phyloP scores from a whole-genome alignment of 2,329 filamentous ascomycete species.

The Fusarium torreyae region DNA sequence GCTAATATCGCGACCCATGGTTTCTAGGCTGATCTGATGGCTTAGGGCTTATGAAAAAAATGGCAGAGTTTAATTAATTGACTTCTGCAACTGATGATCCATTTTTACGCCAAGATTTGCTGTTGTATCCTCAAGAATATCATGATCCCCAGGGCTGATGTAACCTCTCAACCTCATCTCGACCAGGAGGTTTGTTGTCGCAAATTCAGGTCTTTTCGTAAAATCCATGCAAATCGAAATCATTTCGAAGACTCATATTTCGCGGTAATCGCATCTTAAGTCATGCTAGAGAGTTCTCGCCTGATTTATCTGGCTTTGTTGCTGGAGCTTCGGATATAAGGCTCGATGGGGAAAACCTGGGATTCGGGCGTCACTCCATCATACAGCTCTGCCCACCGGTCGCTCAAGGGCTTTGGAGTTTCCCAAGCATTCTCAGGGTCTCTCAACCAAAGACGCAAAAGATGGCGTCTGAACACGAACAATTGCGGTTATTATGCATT shows the following conservation, averaged over 20 bases:
- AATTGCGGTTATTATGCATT: constrained; percentile 26
- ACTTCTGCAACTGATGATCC: no score
- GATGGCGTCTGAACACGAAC: constrained; percentile 55
- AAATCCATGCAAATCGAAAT: background rate
- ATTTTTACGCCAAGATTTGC: no score
- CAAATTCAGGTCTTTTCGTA: no score
- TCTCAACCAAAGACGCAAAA: constrained; percentile 64
- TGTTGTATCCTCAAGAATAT: no score
- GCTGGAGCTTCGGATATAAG: constrained; percentile 35
- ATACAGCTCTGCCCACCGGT: constrained; percentile 35
- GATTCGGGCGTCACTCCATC: constrained; percentile 20
- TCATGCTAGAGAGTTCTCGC: background rate
- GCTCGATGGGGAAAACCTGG: constrained; percentile 30
- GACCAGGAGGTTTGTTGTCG: no score
- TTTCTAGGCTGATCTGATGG: no score
- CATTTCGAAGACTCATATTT: no score
- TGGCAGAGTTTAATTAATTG: no score
- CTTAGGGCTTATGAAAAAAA: no score
- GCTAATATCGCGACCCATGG: no score
- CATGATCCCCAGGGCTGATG: no score
- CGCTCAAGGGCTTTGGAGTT: constrained; percentile 9
- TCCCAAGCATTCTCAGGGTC: constrained; percentile 65
- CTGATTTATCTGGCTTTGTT: constrained; percentile 23
- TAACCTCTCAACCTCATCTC: no score
- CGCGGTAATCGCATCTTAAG: background rate